Percentiles rank a stretch among this genome's conserved stretches.
Conservation (phyloP, 78 protist genomes). For the Fonticula alba region DNA sequence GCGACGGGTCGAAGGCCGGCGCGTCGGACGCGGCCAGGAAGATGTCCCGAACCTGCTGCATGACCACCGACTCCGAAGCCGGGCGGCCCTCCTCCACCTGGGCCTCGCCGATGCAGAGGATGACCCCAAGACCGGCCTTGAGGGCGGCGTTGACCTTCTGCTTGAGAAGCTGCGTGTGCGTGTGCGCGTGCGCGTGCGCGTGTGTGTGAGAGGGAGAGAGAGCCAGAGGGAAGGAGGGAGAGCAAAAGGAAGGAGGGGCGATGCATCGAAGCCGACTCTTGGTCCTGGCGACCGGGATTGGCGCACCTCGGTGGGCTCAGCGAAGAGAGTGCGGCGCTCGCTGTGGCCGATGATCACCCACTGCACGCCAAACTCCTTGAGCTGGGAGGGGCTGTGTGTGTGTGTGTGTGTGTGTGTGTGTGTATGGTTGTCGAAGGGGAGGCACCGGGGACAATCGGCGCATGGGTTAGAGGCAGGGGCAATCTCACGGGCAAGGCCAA, state of each 20-base stretch:
- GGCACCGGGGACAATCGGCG: too few species aligned
- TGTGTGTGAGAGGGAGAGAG: too few species aligned
- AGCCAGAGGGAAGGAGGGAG: too few species aligned
- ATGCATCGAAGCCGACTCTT: too few species aligned
- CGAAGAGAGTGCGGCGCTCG: slow-evolving; percentile 84
- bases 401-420: too few species aligned
- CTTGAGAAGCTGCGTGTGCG: slow-evolving; percentile 14
- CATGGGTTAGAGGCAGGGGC: too few species aligned
- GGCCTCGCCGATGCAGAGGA: slow-evolving; percentile 90
- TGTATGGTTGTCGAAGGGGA: too few species aligned
- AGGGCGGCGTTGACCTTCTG: slow-evolving; percentile 56
- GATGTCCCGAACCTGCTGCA: too few species aligned
- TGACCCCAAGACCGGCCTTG: slow-evolving; percentile 55
- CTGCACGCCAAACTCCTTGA: slow-evolving; percentile 48
- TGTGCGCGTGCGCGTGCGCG: not conserved
- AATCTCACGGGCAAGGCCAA: too few species aligned
- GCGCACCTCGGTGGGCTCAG: slow-evolving; percentile 51
- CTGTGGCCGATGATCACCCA: slow-evolving; percentile 92
- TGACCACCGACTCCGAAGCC: too few species aligned
- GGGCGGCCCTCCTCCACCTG: slow-evolving; percentile 5
- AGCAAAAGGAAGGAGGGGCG: too few species aligned
- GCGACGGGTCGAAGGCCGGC: slow-evolving; percentile 39
- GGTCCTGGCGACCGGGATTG: not conserved
- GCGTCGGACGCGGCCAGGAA: slow-evolving; percentile 13
- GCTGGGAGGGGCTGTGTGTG: slow-evolving; percentile 20